Conservation (phyloP, 345 rosid species). For the Ceriops tagal region DNA sequence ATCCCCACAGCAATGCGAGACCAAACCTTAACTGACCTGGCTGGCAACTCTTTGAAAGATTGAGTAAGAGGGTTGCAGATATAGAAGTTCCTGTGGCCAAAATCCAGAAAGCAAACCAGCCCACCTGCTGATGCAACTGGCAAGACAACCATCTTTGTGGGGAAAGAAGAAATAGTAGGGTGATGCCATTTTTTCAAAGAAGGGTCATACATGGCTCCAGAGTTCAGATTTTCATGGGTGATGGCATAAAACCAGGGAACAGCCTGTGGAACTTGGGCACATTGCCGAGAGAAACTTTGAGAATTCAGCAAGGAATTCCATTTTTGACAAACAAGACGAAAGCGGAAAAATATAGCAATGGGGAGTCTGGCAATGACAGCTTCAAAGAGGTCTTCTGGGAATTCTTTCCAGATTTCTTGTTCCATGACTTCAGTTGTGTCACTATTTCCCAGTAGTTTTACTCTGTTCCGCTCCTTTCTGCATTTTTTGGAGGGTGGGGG, state of each 20-base stretch:
- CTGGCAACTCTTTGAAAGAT: conserved; percentile 80
- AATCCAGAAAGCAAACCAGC: conserved; percentile 90
- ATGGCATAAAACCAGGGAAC: conserved; percentile 92
- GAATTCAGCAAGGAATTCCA: conserved; percentile 79
- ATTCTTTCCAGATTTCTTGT: conserved; percentile 81
- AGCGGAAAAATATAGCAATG: conserved; percentile 70
- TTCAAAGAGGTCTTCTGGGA: conserved; percentile 92
- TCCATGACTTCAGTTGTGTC: conserved; percentile 57
- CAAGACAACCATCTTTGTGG: conserved; percentile 61
- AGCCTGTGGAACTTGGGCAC: conserved; percentile 49
- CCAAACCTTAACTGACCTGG: conserved; percentile 86
- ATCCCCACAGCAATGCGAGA: conserved; percentile 91
- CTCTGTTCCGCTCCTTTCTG: conserved; percentile 66
- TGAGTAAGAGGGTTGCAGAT: conserved; percentile 87
- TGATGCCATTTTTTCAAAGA: conserved; percentile 82
- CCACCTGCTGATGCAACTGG: conserved; percentile 98
- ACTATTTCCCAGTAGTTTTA: conserved; percentile 40
- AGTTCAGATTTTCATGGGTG: conserved; percentile 74
- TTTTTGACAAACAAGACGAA: conserved; percentile 77
- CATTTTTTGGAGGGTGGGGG: conserved; percentile 68
- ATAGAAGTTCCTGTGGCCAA: conserved; percentile 80
- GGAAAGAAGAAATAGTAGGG: conserved; percentile 61
- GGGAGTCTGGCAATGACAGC: conserved; percentile 92
- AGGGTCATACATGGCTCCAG: conserved; percentile 90
- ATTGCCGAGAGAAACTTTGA: conserved; percentile 70